A percentile compares a stretch with the other conserved stretches of the same genome.
phyloP scores from a whole-genome alignment of 768 basidiomycete genomes.

The Hygrophoropsis aurantiaca region DNA sequence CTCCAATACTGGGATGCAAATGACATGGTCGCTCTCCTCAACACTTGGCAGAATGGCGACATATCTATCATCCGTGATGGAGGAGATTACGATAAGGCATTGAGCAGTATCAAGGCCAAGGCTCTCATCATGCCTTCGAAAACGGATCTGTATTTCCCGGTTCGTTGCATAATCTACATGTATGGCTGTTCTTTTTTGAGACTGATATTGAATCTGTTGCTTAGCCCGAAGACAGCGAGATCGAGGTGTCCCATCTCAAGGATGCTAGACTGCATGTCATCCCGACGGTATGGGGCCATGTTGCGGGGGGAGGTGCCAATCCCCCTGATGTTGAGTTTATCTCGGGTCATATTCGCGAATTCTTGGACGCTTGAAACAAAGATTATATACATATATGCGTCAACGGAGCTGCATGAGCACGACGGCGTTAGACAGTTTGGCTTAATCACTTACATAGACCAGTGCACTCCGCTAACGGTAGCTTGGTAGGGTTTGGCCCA shows the following conservation, averaged over 20 bases:
- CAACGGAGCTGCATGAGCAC: too few relatives aligned
- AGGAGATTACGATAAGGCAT: conserved; percentile 40
- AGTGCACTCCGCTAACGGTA: too few relatives aligned
- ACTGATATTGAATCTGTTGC: too few relatives aligned
- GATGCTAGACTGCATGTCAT: conserved; percentile 52
- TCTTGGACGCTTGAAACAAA: conserved; percentile 33
- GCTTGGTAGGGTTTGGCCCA: too few relatives aligned
- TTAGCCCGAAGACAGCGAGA: conserved; percentile 57
- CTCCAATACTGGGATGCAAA: conserved; percentile 52
- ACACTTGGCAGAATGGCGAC: conserved; percentile 52
- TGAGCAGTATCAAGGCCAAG: conserved; percentile 46
- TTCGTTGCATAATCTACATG: conserved; percentile 21
- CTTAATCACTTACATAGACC: too few relatives aligned
- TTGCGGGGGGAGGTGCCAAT: conserved; percentile 48
- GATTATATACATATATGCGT: too few relatives aligned
- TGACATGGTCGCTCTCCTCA: conserved; percentile 47
- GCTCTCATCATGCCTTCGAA: conserved; percentile 57
- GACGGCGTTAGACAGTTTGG: too few relatives aligned
- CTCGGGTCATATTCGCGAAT: conserved; percentile 37
- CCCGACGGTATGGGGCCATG: conserved; percentile 58
- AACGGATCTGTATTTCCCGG: conserved; percentile 58
- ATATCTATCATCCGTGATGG: conserved; percentile 43
- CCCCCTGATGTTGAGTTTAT: conserved; percentile 41
- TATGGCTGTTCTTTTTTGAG: too few relatives aligned
- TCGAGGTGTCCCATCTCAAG: conserved; percentile 43